Conservation (phyloP, 371 early-diverging fungal genomes). For the Apophysomyces sp. region DNA sequence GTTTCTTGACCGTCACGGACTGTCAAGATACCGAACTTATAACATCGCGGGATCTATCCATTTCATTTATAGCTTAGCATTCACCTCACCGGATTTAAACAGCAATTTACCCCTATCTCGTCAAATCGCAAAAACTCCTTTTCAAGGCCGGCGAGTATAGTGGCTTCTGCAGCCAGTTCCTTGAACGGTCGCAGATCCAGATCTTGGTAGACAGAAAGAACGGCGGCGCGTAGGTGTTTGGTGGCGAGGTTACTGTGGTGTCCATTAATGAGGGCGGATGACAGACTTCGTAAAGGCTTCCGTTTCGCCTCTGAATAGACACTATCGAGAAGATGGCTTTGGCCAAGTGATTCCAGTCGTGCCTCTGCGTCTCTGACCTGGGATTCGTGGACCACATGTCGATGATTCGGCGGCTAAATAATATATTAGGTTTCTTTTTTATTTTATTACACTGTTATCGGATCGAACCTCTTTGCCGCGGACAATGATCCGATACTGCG, state of each 20-base stretch:
- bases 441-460: not conserved
- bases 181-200: conserved; percentile 28
- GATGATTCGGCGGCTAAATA: not conserved
- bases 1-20: conserved; percentile 62
- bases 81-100: conserved; percentile 10
- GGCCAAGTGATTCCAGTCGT: conserved; percentile 11
- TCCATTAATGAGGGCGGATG: not conserved
- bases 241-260: conserved; percentile 10
- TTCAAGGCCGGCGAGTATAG: conserved; percentile 50
- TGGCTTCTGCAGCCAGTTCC: conserved; percentile 40
- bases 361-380: conserved; percentile 18
- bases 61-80: not conserved
- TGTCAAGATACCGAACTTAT: conserved; percentile 80
- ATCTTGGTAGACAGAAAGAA: conserved; percentile 24
- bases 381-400: conserved; percentile 25
- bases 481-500: conserved; percentile 38
- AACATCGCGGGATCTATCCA: conserved; percentile 61
- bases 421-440: not conserved
- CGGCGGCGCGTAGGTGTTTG: conserved; percentile 24
- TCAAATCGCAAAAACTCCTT: conserved; percentile 57
- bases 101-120: conserved; percentile 43
- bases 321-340: conserved; percentile 11
- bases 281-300: conserved; percentile 10
- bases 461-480: conserved; percentile 28
- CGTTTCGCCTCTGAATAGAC: conserved; percentile 4